Evolutionary conservation across 140 eudicot genomes (phyloP), one percentile per base, ranked within the genome.

Genomic region (Erigeron philadelphicus): DNA sequence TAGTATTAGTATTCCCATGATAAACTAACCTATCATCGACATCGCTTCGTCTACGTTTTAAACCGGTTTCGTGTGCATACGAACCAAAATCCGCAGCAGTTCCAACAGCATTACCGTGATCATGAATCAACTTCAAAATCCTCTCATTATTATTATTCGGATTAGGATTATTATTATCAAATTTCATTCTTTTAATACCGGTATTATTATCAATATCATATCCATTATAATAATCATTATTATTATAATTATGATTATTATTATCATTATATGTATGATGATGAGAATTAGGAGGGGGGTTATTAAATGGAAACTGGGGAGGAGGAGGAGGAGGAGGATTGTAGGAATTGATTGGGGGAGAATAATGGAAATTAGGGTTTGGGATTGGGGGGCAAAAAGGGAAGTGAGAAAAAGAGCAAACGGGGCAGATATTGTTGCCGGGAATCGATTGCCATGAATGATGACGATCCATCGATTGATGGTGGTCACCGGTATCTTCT

Each of bases 71-170:
- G n/a, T 62, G 72, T 61, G 64, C 50, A 52, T 61, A 15, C 58
- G 55, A 43, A 53, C 54, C 23, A 23, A 5, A 59, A 1, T 52
- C 56, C 11, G 61, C 18, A 48, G 73, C 70, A n/a, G n/a, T n/a
- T n/a, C n/a, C n/a, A n/a, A n/a, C n/a, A 48, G 73, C 74, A 48
- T 79, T 81, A 43, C 94, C 94, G 35, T 90, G 97, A 78, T 90
- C 95, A 13, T 86, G 89, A 74, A 90, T 90, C 76, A 90, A 70
- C 64, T 85, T 87, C 84, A 90, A 65, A 43, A 90, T 77, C 80
- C 92, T 79, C 77, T 90, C 95, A 58, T 79, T 81, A 3, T 73
- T 87, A 6, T 64, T 35, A 9, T n/a, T n/a, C n/a, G 5, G 15
- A 40, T 18, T 21, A 60, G 11, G 9, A 38, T 15, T 52, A 49